Evolutionary conservation across 1,284 basidiomycete species (phyloP).

Genomic region (Tetrapyrgos nigripes): DNA sequence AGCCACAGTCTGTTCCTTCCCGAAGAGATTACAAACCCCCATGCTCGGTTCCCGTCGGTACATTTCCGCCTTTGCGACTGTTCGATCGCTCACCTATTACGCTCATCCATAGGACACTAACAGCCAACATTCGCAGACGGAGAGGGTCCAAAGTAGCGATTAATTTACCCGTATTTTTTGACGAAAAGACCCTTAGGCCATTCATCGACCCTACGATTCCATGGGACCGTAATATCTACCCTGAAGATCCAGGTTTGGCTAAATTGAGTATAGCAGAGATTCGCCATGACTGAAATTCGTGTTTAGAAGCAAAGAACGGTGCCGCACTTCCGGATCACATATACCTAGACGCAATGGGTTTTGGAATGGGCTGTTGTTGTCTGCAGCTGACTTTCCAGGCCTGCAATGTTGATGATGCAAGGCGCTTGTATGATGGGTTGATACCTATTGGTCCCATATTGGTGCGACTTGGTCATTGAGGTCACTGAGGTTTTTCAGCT

Average conservation of each 20-base stretch:
- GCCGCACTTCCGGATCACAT: slow-evolving; percentile 92
- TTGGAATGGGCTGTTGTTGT: slow-evolving; percentile 99
- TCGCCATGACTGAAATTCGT: slow-evolving; percentile 4
- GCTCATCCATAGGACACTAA: slow-evolving; percentile 74
- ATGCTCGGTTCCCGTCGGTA: slow-evolving; percentile 94
- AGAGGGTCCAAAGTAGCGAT: slow-evolving; percentile 95
- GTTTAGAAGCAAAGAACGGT: slow-evolving; percentile 82
- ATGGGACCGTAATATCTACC: slow-evolving; percentile 80
- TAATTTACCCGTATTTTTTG: slow-evolving; percentile 94
- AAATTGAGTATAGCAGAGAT: neutral
- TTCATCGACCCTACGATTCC: slow-evolving; percentile 93
- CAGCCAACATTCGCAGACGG: slow-evolving; percentile 92
- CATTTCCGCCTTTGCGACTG: slow-evolving; percentile 6
- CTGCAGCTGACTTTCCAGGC: slow-evolving; percentile 98
- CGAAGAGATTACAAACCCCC: slow-evolving; percentile 96
- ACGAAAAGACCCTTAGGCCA: slow-evolving; percentile 85
- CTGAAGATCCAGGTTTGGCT: slow-evolving; percentile 77
- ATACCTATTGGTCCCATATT: slow-evolving; percentile 95
- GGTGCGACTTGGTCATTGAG: slow-evolving; percentile 49
- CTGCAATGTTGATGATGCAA: slow-evolving; percentile 91
- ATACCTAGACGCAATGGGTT: slow-evolving; percentile 99
- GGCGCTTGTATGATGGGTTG: slow-evolving; percentile 93
- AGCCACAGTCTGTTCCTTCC: slow-evolving; percentile 95
- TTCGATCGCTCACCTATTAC: slow-evolving; percentile 15
- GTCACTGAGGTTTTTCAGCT: slow-evolving; percentile 4